These are phyloP conservation scores for Diaporthe velutina DNA, from an alignment of 2,329 filamentous ascomycete genomes.

Conservation along the genomic window DNA sequence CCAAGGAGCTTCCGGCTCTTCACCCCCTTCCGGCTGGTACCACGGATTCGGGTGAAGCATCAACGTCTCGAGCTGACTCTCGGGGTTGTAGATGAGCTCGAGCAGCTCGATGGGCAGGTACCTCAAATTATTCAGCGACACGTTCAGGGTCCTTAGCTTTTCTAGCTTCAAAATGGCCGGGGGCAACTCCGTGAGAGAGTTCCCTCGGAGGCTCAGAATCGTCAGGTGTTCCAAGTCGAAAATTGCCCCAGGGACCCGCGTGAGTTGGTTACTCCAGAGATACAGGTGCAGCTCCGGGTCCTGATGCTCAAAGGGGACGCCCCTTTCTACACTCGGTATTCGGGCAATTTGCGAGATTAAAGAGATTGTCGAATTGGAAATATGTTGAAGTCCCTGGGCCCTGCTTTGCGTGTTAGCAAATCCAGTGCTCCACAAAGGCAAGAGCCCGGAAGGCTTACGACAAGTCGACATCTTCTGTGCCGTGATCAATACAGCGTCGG, in stretches of 20 bases:
- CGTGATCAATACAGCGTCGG: slow-evolving; percentile 67
- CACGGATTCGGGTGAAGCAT: slow-evolving; percentile 75
- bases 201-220: slow-evolving; percentile 75
- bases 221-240: slow-evolving; percentile 73
- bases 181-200: slow-evolving; percentile 72
- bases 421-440: not conserved
- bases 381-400: slow-evolving; percentile 59
- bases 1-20: slow-evolving; percentile 38
- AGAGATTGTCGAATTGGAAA: slow-evolving; percentile 70
- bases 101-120: slow-evolving; percentile 75
- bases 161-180: slow-evolving; percentile 68
- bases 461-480: slow-evolving; percentile 71
- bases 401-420: slow-evolving; percentile 44
- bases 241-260: slow-evolving; percentile 68
- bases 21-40: slow-evolving; percentile 49
- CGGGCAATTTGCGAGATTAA: slow-evolving; percentile 67
- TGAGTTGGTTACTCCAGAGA: slow-evolving; percentile 70
- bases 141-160: slow-evolving; percentile 73
- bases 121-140: slow-evolving; percentile 73
- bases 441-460: slow-evolving; percentile 57
- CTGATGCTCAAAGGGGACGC: slow-evolving; percentile 70
- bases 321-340: slow-evolving; percentile 66
- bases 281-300: slow-evolving; percentile 73
- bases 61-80: slow-evolving; percentile 62
- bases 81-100: slow-evolving; percentile 60